These are phyloP conservation scores for Dioszegia hungarica DNA, from an alignment of 768 basidiomycete genomes.

Conservation along the genomic window DNA sequence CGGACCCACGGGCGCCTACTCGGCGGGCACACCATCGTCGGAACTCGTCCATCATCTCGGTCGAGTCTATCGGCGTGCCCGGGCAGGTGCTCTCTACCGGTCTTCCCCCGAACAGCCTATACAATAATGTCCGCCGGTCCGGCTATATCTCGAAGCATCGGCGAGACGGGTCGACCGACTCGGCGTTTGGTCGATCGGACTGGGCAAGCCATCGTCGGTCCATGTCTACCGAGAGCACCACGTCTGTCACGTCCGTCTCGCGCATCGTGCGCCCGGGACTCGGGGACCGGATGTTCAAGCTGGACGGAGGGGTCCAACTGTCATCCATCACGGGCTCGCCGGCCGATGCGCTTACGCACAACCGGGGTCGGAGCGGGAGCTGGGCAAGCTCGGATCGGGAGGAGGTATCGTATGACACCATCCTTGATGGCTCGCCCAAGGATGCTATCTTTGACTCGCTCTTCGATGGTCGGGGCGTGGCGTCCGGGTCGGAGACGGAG, in stretches of 20 bases:
- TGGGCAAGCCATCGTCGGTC: conserved; percentile 37
- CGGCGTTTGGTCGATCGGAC: conserved; percentile 28
- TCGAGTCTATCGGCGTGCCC: conserved; percentile 27
- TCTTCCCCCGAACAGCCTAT: conserved; percentile 30
- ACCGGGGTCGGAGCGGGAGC: neutral
- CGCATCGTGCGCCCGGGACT: conserved; percentile 39
- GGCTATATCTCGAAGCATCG: conserved; percentile 34
- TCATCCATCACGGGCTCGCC: conserved; percentile 37
- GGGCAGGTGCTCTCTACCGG: conserved; percentile 1
- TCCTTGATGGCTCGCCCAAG: conserved; percentile 12
- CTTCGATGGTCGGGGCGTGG: neutral
- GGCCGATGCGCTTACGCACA: neutral
- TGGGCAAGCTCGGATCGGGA: conserved; percentile 3
- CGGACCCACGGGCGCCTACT: conserved; percentile 13
- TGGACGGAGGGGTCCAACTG: conserved; percentile 35
- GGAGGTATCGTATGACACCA: conserved; percentile 15
- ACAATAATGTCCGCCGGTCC: conserved; percentile 20
- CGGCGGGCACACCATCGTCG: conserved; percentile 31
- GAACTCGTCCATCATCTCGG: conserved; percentile 33
- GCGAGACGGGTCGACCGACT: conserved; percentile 22
- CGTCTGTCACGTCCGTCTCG: conserved; percentile 19
- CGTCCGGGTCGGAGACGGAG: neutral
- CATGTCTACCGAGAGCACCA: conserved; percentile 23
- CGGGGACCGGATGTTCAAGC: conserved; percentile 46
- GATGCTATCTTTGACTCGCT: conserved; percentile 6